Evolutionary conservation across 2,329 filamentous ascomycete species (phyloP).

Genomic region (Dactylellina leptospora): DNA sequence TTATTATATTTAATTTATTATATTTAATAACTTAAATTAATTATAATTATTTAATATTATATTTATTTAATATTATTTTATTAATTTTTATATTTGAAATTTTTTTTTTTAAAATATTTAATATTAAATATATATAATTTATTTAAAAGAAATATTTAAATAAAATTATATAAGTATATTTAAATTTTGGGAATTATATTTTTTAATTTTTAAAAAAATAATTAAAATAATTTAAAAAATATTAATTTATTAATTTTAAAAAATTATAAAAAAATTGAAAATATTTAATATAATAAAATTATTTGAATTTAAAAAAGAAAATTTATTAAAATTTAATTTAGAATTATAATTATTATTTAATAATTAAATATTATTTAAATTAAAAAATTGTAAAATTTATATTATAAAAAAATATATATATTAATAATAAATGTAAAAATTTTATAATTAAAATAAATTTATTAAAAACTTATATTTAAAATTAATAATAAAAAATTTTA

Average conservation of each 20-base stretch:
- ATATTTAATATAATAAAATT: not conserved
- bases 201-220: not conserved
- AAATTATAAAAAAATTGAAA: not conserved
- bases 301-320: not conserved
- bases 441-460: no score
- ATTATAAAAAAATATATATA: not conserved
- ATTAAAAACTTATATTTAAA: no score
- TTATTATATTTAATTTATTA: not conserved
- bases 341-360: not conserved
- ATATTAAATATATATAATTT: not conserved
- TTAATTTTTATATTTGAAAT: not conserved
- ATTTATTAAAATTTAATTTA: not conserved
- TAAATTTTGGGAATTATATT: not conserved
- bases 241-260: not conserved
- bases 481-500: no score
- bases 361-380: no score
- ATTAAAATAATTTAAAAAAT: not conserved
- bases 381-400: not conserved
- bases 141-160: not conserved
- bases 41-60: not conserved
- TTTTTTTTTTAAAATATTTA: not conserved
- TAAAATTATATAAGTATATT: not conserved
- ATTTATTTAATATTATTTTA: not conserved
- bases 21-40: not conserved
- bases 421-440: not conserved